A percentile compares a stretch with the other conserved stretches of the same genome.
phyloP scores from a whole-genome alignment of 345 rosid species.

The Bretschneidera sinensis region DNA sequence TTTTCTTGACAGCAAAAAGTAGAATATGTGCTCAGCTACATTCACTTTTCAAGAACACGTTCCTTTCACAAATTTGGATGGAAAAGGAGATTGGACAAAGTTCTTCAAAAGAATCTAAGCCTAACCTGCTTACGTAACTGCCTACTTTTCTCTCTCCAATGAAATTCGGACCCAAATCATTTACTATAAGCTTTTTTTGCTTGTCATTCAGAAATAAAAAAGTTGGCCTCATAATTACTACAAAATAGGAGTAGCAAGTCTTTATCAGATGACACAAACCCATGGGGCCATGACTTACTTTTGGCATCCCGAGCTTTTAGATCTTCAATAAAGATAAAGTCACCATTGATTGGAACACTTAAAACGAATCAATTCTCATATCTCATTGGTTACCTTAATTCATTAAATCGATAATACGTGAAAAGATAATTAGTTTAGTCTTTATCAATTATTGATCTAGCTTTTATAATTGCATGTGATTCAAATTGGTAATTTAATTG shows the following conservation, averaged over 20 bases:
- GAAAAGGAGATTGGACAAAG: conserved; percentile 13
- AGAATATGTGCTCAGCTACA: background rate
- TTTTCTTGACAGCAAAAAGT: conserved; percentile 11
- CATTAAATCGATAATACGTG: too few species aligned
- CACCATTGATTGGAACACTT: too few species aligned
- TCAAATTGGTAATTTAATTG: too few species aligned
- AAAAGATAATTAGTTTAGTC: too few species aligned
- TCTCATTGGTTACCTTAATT: too few species aligned
- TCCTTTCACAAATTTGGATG: background rate
- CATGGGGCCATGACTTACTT: background rate
- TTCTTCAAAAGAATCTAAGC: conserved; percentile 21
- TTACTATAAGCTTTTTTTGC: background rate
- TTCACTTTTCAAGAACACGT: background rate
- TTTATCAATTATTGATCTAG: too few species aligned
- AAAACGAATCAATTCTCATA: too few species aligned
- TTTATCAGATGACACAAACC: background rate
- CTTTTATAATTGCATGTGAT: too few species aligned
- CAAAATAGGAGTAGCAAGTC: background rate
- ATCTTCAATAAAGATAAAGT: too few species aligned
- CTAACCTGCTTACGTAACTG: conserved; percentile 12
- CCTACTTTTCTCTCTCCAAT: conserved; percentile 10
- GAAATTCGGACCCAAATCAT: conserved; percentile 14
- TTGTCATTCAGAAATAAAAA: background rate
- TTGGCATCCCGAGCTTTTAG: background rate
- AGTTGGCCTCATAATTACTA: background rate